Evolutionary conservation across 257 asterid genomes (phyloP), one percentile per base, ranked within the genome.

Genomic region (Plantago elongata): DNA sequence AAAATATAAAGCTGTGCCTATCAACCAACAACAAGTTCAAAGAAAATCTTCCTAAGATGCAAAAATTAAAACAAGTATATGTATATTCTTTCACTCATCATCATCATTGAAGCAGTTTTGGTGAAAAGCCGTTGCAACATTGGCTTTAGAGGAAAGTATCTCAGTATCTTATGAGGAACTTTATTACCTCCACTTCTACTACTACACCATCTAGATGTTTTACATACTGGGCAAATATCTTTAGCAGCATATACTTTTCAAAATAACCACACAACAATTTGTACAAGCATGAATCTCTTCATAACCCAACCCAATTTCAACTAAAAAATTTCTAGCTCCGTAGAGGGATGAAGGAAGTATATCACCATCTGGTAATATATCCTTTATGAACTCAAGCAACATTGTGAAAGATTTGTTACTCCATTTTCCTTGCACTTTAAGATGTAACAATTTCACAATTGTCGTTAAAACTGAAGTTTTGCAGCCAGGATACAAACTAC

Each of bases 101-200:
- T 45, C 50, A 45, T 45, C 14, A n/a, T 60, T 9, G 37, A 43
- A n/a, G 64, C 51, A 10, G 51, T 43, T 42, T 43, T 15, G 11
- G 16, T 60, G 9, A 60, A 43, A 13, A 60, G 22, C 16, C 4
- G 14, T 0, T 49, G 54, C 54, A 49, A 49, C 10, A 27, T 49
- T 0, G 54, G 54, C n/a, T 42, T 60, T 50, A 60, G 42, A 3
- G 64, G 64, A 10, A 60, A 60, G 42, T 60, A 60, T 42, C 64
- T 42, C 34, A 60, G 42, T 15, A 9, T n/a, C 37, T 60, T 60
- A 15, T 60, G 49, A 13, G 51, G 64, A 14, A 14, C 34, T 2
- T 4, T 5, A 14, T 45, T 42, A 34, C 40, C 40, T 4, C 8
- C 51, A 16, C 13, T 43, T n/a, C n/a, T n/a, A 42, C 12, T 22